Evolutionary conservation across 805 yeast genomes (phyloP).

Genomic region (Yarrowia sp.): DNA sequence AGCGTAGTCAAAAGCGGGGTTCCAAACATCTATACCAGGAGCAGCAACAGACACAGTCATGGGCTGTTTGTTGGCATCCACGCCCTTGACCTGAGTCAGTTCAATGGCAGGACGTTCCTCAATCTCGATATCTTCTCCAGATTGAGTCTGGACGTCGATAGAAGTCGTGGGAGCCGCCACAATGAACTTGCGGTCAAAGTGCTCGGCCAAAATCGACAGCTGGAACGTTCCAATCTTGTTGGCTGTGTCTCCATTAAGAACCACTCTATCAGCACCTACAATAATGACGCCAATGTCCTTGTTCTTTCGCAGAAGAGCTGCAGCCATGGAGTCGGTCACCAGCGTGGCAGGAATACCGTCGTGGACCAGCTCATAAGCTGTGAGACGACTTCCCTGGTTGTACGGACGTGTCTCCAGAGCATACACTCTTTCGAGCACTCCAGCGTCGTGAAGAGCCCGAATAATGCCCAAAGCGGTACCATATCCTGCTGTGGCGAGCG

Average conservation of each 20-base stretch:
- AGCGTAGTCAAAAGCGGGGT: conserved; percentile 94
- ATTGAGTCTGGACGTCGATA: conserved; percentile 61
- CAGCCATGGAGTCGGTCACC: conserved; percentile 88
- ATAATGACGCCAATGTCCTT: conserved; percentile 83
- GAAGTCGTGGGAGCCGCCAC: conserved; percentile 97
- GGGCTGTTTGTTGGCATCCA: conserved; percentile 38
- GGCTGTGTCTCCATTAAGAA: conserved; percentile 90
- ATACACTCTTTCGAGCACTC: conserved; percentile 65
- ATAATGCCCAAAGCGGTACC: conserved; percentile 96
- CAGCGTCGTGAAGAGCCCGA: conserved; percentile 56
- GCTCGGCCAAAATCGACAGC: conserved; percentile 68
- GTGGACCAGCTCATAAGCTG: conserved; percentile 84
- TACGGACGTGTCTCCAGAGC: conserved; percentile 95
- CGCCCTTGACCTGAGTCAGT: conserved; percentile 71
- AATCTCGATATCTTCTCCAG: conserved; percentile 74
- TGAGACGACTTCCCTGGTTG: conserved; percentile 91
- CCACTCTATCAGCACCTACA: conserved; percentile 95
- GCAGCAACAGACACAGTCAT: conserved; percentile 76
- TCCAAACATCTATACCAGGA: conserved; percentile 83
- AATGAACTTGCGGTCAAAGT: conserved; percentile 69
- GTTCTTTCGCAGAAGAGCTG: conserved; percentile 57
- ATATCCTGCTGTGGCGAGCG: conserved; percentile 94
- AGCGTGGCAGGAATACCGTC: conserved; percentile 85
- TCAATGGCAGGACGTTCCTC: conserved; percentile 86
- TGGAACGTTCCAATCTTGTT: conserved; percentile 96